Evolutionary conservation across 768 basidiomycete species (phyloP), one percentile per base, ranked within the genome.

Genomic region (Leccinum fibrillosum): DNA sequence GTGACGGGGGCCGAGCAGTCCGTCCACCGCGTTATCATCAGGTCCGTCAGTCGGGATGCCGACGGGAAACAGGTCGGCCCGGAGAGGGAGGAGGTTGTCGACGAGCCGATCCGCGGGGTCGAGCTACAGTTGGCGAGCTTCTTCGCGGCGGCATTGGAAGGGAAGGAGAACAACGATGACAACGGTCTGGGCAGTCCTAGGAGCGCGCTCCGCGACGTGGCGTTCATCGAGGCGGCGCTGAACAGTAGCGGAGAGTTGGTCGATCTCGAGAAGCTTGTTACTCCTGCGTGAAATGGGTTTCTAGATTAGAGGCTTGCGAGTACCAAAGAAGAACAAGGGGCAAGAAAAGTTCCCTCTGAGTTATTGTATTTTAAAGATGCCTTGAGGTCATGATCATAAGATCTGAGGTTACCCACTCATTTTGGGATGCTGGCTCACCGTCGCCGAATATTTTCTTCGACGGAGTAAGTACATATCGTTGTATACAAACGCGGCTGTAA

Each of bases 171-270:
- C 60, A 37, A 17, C 37, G 37, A 39, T n/a, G 37, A 3, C 17
- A 17, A 39, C 17, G 81, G 72, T 8, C 7, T 86, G 19, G 90
- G 89, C 13, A 79, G 82, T 61, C 87, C 89, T 26, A 69, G 77
- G 35, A 82, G 75, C 17, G 84, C 90, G 30, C 71, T 95, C 60
- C 75, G 75, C 60, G 92, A 94, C 68, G 84, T 94, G 28, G 89
- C 88, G 26, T 77, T 92, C 64, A 87, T 95, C 58, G 79, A 95
- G 74, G 91, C 88, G 26, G 83, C 82, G 28, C 74, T 94, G 75
- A 86, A 81, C 37, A 88, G 86, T 63, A 73, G 80, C 19, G 90
- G 90, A 6, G 65, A 75, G 57, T 68, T 80, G 37, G 78, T 92
- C 3, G 82, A 88, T 70, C 72, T 93, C 50, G 66, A 68, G 53